Evolutionary conservation across 257 asterid species (phyloP).

Genomic region (Verbascum thapsus): DNA sequence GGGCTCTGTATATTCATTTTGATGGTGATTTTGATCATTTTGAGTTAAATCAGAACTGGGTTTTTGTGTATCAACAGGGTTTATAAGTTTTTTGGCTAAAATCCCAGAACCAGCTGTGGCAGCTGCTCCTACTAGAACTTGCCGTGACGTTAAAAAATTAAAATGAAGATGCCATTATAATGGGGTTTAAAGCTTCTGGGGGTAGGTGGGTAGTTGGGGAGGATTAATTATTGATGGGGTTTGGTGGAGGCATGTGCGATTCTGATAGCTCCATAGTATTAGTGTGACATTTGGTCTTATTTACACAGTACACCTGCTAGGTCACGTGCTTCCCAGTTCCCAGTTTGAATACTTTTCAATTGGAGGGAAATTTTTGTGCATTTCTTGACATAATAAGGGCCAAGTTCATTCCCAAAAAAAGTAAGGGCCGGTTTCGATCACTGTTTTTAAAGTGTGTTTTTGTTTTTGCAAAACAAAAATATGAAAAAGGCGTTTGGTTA

Average conservation of each 20-base stretch:
- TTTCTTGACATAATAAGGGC: too few relatives aligned
- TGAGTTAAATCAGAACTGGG: constrained; percentile 31
- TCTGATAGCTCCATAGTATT: not conserved
- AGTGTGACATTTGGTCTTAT: not conserved
- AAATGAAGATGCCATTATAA: not conserved
- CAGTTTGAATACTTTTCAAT: constrained; percentile 15
- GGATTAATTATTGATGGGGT: constrained; percentile 20
- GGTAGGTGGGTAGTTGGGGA: not conserved
- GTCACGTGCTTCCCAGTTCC: constrained; percentile 39
- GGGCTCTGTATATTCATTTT: constrained; percentile 17
- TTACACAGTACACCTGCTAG: constrained; percentile 9
- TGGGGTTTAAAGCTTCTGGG: constrained; percentile 1
- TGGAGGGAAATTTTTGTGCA: constrained; percentile 7
- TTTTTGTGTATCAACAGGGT: constrained; percentile 32
- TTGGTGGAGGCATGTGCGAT: constrained; percentile 29
- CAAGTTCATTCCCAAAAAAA: too few relatives aligned
- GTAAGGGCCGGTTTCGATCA: too few relatives aligned
- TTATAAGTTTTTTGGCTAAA: constrained; percentile 63
- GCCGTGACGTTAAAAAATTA: constrained; percentile 39
- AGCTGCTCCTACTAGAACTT: constrained; percentile 63
- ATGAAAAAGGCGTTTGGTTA: too few relatives aligned
- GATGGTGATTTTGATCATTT: constrained; percentile 25
- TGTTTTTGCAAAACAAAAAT: too few relatives aligned
- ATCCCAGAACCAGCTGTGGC: constrained; percentile 82
- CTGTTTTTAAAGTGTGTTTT: too few relatives aligned